These are phyloP conservation scores for Exophiala sp. DNA, from an alignment of 2,329 filamentous ascomycete species.

Conservation along the genomic window DNA sequence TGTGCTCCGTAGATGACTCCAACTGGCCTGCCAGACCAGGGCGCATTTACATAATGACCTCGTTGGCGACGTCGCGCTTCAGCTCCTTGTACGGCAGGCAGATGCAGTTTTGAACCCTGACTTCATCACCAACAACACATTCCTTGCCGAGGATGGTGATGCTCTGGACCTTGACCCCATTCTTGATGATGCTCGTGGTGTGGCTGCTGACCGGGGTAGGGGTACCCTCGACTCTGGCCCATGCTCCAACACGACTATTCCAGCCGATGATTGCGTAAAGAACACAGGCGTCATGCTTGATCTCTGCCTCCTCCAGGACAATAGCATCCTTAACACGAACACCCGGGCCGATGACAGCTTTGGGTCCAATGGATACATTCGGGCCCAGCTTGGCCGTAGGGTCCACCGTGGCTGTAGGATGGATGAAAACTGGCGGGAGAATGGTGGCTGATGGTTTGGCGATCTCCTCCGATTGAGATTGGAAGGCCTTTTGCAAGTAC, in stretches of 20 bases:
- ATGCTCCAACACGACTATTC: slow-evolving; percentile 93
- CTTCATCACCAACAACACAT: slow-evolving; percentile 86
- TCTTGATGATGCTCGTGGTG: slow-evolving; percentile 91
- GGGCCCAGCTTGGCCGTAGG: slow-evolving; percentile 94
- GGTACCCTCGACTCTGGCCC: slow-evolving; percentile 94
- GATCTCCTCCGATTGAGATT: slow-evolving; percentile 74
- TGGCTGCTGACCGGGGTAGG: slow-evolving; percentile 83
- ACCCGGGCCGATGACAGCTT: slow-evolving; percentile 75
- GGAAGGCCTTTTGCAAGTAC: slow-evolving; percentile 90
- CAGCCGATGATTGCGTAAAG: slow-evolving; percentile 95
- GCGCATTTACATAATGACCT: slow-evolving; percentile 73
- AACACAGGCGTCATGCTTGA: slow-evolving; percentile 94
- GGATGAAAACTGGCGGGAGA: slow-evolving; percentile 88
- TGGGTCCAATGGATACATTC: slow-evolving; percentile 93
- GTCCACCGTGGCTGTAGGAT: slow-evolving; percentile 83
- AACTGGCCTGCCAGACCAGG: neutral
- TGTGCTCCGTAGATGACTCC: neutral
- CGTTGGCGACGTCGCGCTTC: slow-evolving; percentile 71
- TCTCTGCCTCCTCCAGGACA: slow-evolving; percentile 87
- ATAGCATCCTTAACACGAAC: slow-evolving; percentile 93
- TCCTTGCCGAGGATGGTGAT: slow-evolving; percentile 97
- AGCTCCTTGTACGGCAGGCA: slow-evolving; percentile 97
- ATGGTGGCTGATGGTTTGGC: slow-evolving; percentile 79
- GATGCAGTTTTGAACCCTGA: slow-evolving; percentile 94
- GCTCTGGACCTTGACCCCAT: slow-evolving; percentile 96